phyloP scores from a whole-genome alignment of 2,329 filamentous ascomycete genomes.

The Mollisia scopiformis region DNA sequence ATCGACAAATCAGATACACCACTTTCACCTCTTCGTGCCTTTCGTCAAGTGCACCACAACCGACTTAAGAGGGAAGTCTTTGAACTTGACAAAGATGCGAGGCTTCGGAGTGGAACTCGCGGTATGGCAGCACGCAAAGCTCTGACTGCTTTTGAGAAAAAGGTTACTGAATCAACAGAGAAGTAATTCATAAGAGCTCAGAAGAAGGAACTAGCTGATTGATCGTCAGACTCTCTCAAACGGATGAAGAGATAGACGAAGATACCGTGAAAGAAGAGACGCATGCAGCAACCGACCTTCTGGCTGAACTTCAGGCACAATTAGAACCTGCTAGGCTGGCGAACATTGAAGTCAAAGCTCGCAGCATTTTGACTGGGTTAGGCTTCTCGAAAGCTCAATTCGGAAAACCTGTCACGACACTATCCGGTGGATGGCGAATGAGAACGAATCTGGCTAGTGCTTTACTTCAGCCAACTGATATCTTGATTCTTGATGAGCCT shows the following conservation, averaged over 20 bases:
- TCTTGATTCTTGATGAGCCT: slow-evolving; percentile 83
- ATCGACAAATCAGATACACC: slow-evolving; percentile 58
- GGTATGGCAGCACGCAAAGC: slow-evolving; percentile 78
- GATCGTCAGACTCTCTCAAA: slow-evolving; percentile 47
- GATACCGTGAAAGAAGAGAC: slow-evolving; percentile 65
- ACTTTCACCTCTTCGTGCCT: slow-evolving; percentile 59
- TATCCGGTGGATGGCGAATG: slow-evolving; percentile 82
- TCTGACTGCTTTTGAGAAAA: slow-evolving; percentile 69
- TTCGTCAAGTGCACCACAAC: slow-evolving; percentile 65
- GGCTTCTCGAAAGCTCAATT: slow-evolving; percentile 70
- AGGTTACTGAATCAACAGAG: slow-evolving; percentile 54
- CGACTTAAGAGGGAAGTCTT: slow-evolving; percentile 66
- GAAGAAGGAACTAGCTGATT: neutral
- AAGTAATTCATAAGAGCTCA: slow-evolving; percentile 27
- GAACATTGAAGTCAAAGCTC: slow-evolving; percentile 67
- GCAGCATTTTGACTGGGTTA: slow-evolving; percentile 67
- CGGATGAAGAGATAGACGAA: slow-evolving; percentile 57
- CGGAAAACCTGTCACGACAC: slow-evolving; percentile 59
- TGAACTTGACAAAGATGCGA: slow-evolving; percentile 72
- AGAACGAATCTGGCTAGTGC: slow-evolving; percentile 66
- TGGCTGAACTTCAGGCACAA: slow-evolving; percentile 69
- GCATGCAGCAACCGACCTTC: slow-evolving; percentile 68
- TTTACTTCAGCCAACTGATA: slow-evolving; percentile 73
- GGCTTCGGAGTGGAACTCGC: slow-evolving; percentile 72
- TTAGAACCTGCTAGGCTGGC: slow-evolving; percentile 67